Evolutionary conservation across 202 grass and related monocot species (phyloP), one percentile per base, ranked within the genome.

Genomic region (Zoysia matrella): DNA sequence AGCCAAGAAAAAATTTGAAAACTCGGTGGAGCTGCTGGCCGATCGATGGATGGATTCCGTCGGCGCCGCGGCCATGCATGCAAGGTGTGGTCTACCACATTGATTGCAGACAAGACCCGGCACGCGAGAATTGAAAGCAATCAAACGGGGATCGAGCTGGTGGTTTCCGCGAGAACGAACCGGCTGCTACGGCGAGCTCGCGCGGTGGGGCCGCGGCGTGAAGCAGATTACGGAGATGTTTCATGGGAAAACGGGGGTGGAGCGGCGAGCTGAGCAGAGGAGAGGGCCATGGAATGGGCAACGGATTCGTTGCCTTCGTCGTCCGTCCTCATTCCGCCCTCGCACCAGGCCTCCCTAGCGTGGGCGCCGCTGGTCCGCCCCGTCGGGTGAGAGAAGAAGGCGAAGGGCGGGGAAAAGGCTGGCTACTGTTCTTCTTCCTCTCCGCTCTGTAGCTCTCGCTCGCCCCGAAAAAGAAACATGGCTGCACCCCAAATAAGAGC

Each of bases 361-460:
- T 7, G 7, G 69, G 45, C 36, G 51, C 13, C 54, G 60, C 47
- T 63, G 67, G 36, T 48, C 74, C 74, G 48, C 47, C 43, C 53
- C 64, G 16, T 54, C 8, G 43, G 5, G 55, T 16, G 64, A 68
- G 67, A 40, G 76, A 83, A 76, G 69, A 51, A 83, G 80, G 55
- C 4, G 49, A 45, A 78, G 41, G 67, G 1, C 60, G 60, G 22
- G 8, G 1, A 60, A 86, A 86, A 83, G 80, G 74, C 74, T 83
- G 83, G 84, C 75, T 80, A 86, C 88, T 90, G 70, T 86, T 90
- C 70, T 90, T 90, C 83, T 89, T 89, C 87, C 52, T 63, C 84
- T 48, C 67, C 7, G 11, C 56, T 5, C 50, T 6, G 8, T n/a
- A 52, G 2, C 55, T 18, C 56, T 72, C 36, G 45, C 47, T 58